Evolutionary conservation across 2,329 filamentous ascomycete genomes (phyloP), one percentile per base, ranked within the genome.

Genomic region (Aphanoascus verrucosus): DNA sequence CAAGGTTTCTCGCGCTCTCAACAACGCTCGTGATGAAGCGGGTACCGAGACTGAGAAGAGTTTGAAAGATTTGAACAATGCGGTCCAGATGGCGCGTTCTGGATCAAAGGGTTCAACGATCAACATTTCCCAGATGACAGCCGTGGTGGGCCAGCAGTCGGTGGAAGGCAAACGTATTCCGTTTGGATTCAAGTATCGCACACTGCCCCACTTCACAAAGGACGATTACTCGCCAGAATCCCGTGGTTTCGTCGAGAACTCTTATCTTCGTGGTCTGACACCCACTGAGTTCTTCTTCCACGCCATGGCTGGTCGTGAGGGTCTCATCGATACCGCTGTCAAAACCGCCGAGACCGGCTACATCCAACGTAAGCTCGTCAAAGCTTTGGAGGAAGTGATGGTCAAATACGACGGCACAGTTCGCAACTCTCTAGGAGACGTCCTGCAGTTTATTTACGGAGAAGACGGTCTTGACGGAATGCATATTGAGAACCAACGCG

Each of bases 111-210:
- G 93, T 68, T 97, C 93, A 1, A 91, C 88, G 11, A 97, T 98
- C 77, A 99, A 99, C 69, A 97, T 99, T 63, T 96, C 94, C 14
- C 93, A 99, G 72, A 98, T 99, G 93, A 94, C 90, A 58, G 93
- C 93, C 23, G 81, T 97, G 59, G 94, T 99, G 56, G 93, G 94
- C 60, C 93, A 98, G 69, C 94, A 98, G 69, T 94, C 94, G 59
- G 89, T 98, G 7, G 93, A 98, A 74, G 94, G 93, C 64, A 95
- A 95, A 73, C 93, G 93, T 76, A 95, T 98, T 74, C 93, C 93
- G 0, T 98, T 96, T 65, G 93, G 94, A 19, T 98, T 98, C 82
- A 96, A 97, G 69, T 97, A 98, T 69, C 84, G 93, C 50, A 95
- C 93, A 0, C 75, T 98, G 55, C 93, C 93, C 2, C 93, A 98